phyloP scores from a whole-genome alignment of 2,329 filamentous ascomycete species.

The Beauveria sp. region DNA sequence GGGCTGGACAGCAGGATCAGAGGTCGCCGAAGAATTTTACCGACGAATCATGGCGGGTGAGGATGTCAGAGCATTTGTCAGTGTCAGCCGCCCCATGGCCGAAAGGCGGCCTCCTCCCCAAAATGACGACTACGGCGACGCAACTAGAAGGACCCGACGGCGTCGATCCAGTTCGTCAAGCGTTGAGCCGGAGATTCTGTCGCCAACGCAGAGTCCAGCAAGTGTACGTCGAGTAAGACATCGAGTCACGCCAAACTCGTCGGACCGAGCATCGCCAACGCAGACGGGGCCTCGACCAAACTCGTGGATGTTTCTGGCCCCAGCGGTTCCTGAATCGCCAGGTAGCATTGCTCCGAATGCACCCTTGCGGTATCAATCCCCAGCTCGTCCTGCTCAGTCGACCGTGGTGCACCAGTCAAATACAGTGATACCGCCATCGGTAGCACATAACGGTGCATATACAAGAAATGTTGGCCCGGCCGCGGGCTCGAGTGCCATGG shows the following conservation, averaged over 20 bases:
- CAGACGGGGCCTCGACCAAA: background rate
- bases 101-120: background rate
- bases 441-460: background rate
- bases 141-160: background rate
- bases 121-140: background rate
- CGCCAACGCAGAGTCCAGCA: background rate
- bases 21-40: background rate
- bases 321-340: background rate
- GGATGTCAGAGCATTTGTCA: background rate
- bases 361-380: background rate
- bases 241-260: background rate
- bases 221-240: background rate
- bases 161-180: slow-evolving; percentile 1
- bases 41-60: slow-evolving; percentile 1
- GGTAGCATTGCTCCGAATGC: background rate
- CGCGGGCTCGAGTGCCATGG: background rate
- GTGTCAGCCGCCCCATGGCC: background rate
- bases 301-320: background rate
- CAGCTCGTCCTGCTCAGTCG: background rate
- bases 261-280: background rate
- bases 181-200: background rate
- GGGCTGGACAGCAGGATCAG: slow-evolving; percentile 6
- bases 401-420: background rate
- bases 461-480: background rate
- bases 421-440: background rate